These are phyloP conservation scores for Apiotrichum porosum DNA, from an alignment of 1,284 basidiomycete species.

Conservation along the genomic window DNA sequence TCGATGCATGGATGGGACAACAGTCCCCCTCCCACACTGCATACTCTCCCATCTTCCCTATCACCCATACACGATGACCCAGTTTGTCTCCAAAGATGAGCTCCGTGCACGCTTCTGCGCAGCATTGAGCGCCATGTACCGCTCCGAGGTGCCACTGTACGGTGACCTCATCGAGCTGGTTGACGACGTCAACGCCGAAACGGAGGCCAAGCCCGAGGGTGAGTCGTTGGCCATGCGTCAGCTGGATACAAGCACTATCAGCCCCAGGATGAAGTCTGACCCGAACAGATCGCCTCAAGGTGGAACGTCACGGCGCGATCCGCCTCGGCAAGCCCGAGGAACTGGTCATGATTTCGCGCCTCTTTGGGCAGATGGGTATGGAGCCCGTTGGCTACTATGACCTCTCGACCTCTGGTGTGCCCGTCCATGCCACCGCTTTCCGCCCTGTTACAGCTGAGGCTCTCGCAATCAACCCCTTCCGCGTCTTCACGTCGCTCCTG, in stretches of 20 bases:
- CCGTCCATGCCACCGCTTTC: constrained; percentile 51
- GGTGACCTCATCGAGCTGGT: constrained; percentile 49
- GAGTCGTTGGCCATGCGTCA: constrained; percentile 2
- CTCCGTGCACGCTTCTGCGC: constrained; percentile 44
- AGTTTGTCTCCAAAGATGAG: constrained; percentile 24
- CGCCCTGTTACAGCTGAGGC: constrained; percentile 35
- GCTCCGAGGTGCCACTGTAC: constrained; percentile 49
- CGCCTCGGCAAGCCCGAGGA: constrained; percentile 48
- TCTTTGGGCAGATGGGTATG: constrained; percentile 49
- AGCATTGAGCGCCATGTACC: constrained; percentile 46
- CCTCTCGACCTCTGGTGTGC: constrained; percentile 44
- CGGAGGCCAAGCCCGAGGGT: constrained; percentile 6
- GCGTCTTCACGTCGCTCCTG: constrained; percentile 49
- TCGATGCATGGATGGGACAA: too few species aligned
- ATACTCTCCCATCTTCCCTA: neutral
- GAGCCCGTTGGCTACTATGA: constrained; percentile 50
- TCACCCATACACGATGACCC: neutral
- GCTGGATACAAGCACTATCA: neutral
- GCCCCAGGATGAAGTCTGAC: too few species aligned
- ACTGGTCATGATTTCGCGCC: constrained; percentile 42
- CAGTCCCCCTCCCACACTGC: too few species aligned
- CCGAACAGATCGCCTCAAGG: constrained; percentile 38
- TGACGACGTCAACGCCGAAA: constrained; percentile 40
- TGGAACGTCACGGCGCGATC: constrained; percentile 51
- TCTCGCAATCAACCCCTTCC: constrained; percentile 47